Evolutionary conservation across 495 filamentous ascomycete species (phyloP), one percentile per base, ranked within the genome.

Genomic region (Arthonia radiata): DNA sequence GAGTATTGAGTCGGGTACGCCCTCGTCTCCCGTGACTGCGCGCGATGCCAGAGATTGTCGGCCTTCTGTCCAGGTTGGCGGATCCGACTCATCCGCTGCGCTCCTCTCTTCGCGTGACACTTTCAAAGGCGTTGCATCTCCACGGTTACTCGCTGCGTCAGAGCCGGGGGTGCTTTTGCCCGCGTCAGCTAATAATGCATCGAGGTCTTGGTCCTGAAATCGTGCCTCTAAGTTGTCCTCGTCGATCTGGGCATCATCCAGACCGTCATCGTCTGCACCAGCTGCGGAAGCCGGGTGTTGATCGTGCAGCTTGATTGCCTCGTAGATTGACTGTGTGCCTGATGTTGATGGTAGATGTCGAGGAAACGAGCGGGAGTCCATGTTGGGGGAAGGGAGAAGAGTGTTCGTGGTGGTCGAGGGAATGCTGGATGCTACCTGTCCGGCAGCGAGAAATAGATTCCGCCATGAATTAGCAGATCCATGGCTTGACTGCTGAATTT

Each of bases 291-390:
- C 50, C n/a, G n/a, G n/a, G n/a, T n/a, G n/a, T 26, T 59, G 57
- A 31, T 72, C 70, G 28, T 67, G 52, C 30, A 61, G 56, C 37
- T 61, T 52, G 13, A 80, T 55, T 13, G 71, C 61, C 35, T 77
- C 65, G 49, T 80, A 82, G 23, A 75, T 64, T 4, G 71, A 75
- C 2, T n/a, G n/a, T n/a, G n/a, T n/a, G n/a, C n/a, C n/a, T n/a
- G n/a, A n/a, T n/a, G n/a, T n/a, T n/a, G n/a, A n/a, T n/a, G n/a
- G n/a, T n/a, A n/a, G n/a, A n/a, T n/a, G n/a, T n/a, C n/a, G n/a
- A n/a, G n/a, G n/a, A n/a, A n/a, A n/a, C n/a, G n/a, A n/a, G n/a
- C n/a, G n/a, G n/a, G n/a, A n/a, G n/a, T n/a, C n/a, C n/a, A n/a
- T n/a, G n/a, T n/a, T n/a, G n/a, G n/a, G n/a, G n/a, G n/a, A n/a